phyloP scores from a whole-genome alignment of 202 grass and related monocot genomes.

The Bolboschoenoplectus hybrid region DNA sequence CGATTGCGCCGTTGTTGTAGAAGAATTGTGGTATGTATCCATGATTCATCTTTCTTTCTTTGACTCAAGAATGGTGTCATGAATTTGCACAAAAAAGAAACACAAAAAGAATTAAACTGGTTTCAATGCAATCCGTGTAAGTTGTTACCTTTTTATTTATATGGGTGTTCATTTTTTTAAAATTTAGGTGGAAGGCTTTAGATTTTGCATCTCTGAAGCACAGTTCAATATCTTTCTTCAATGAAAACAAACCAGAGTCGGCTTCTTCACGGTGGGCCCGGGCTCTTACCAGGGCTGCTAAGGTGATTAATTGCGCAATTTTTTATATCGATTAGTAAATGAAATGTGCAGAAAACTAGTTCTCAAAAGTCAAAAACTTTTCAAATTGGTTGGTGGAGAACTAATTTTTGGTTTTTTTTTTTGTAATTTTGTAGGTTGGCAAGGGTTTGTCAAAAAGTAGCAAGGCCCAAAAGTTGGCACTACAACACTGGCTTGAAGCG shows the following conservation, averaged over 20 bases:
- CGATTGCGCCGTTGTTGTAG: constrained; percentile 79
- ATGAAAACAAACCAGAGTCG: constrained; percentile 70
- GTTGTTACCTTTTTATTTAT: background rate
- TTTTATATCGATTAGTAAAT: background rate
- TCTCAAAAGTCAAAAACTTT: constrained; percentile 20
- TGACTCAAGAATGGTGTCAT: background rate
- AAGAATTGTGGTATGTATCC: constrained; percentile 81
- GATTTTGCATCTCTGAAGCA: constrained; percentile 95
- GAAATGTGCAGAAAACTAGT: background rate
- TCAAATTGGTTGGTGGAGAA: constrained; percentile 36
- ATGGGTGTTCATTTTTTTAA: background rate
- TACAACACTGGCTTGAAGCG: constrained; percentile 99
- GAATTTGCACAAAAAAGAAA: background rate
- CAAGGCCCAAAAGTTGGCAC: constrained; percentile 87
- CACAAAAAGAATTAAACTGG: background rate
- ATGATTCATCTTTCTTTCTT: background rate
- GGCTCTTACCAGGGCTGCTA: constrained; percentile 81
- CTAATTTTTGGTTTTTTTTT: constrained; percentile 37
- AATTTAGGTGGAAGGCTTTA: constrained; percentile 78
- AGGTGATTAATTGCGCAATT: constrained; percentile 55
- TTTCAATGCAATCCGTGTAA: background rate
- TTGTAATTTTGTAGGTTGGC: constrained; percentile 59
- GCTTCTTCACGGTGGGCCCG: constrained; percentile 89
- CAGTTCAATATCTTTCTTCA: constrained; percentile 90
- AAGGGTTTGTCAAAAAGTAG: constrained; percentile 92